Evolutionary conservation across 352 stramenopile genomes (phyloP), one percentile per base, ranked within the genome.

Genomic region (Phytopythium mirpurense): DNA sequence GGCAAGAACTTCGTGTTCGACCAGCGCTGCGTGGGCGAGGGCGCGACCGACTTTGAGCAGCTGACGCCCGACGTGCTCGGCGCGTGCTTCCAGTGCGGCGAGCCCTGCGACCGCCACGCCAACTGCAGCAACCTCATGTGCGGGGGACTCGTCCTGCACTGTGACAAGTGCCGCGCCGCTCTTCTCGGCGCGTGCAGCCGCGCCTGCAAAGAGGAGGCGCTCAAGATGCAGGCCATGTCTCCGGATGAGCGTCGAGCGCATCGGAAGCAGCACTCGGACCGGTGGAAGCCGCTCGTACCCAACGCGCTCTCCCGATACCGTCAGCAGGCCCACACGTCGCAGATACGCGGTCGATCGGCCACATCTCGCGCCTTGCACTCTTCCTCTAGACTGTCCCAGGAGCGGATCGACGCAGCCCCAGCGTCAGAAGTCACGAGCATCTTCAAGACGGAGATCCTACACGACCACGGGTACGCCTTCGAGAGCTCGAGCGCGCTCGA

Each of bases 1-100:
- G 78, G 76, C 23, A 85, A 82, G 54, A 88, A 86, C 60, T 90
- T 88, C 56, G 79, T 90, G 57, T 90, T 88, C 51, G 79, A 90
- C 58, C 79, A 90, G 59, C 79, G 79, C 2, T 87, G 76, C 48
- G 76, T 87, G 23, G 65, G 57, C 2, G 56, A 70, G 14, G 34
- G 42, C 27, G 59, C 70, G 18, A 64, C 46, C 2, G 54, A 59
- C 45, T 69, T 65, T 16, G 70, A 86, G 42, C 54, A 77, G 51
- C 69, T 88, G 60, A 88, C 79, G 14, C 47, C 56, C 10, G 77
- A 90, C 27, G 65, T 90, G n/a, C 56, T 90, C 50, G 76, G 74
- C 44, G 49, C 60, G 26, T 90, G 79, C 32, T 87, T 79, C 32
- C 74, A 82, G 50, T 88, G 79, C 11, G 76, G 74, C 5, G 64